Percentiles rank a stretch among this genome's conserved stretches.
phyloP scores from a whole-genome alignment of 139 green algal species.

The Protoeuglena noctilucae region DNA sequence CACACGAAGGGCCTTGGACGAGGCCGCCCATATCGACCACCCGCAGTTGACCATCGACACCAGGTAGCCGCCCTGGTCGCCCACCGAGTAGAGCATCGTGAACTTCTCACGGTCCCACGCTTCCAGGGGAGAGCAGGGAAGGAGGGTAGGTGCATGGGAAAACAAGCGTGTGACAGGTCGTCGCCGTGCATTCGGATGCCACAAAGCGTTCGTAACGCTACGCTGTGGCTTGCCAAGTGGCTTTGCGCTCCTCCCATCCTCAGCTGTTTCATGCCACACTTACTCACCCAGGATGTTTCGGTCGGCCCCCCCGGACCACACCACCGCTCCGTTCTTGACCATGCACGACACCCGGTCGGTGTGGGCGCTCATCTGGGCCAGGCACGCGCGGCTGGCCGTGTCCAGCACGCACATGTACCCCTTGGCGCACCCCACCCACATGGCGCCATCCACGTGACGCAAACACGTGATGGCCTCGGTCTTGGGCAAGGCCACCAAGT shows the following conservation, averaged over 20 bases:
- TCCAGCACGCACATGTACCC: not conserved
- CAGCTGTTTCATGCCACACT: too few relatives aligned
- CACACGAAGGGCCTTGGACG: not conserved
- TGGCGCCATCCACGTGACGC: not conserved
- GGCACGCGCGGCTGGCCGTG: not conserved
- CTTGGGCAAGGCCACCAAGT: not conserved
- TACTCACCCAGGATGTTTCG: not conserved
- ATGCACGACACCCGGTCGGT: not conserved
- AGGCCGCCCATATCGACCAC: not conserved
- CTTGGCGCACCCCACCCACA: not conserved
- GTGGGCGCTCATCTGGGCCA: not conserved
- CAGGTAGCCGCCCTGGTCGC: not conserved
- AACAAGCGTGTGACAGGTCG: too few relatives aligned
- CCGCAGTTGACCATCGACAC: not conserved
- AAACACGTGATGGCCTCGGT: not conserved
- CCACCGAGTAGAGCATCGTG: not conserved
- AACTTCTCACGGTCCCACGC: not conserved
- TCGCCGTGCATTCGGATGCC: too few relatives aligned
- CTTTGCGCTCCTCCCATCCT: too few relatives aligned
- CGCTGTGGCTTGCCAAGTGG: too few relatives aligned
- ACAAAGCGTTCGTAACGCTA: too few relatives aligned
- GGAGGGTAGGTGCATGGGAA: too few relatives aligned
- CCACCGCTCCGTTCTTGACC: not conserved
- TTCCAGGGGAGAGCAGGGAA: too few relatives aligned
- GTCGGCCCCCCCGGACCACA: not conserved